Evolutionary conservation across 1,284 basidiomycete genomes (phyloP).

Genomic region (Trametes versicolor): DNA sequence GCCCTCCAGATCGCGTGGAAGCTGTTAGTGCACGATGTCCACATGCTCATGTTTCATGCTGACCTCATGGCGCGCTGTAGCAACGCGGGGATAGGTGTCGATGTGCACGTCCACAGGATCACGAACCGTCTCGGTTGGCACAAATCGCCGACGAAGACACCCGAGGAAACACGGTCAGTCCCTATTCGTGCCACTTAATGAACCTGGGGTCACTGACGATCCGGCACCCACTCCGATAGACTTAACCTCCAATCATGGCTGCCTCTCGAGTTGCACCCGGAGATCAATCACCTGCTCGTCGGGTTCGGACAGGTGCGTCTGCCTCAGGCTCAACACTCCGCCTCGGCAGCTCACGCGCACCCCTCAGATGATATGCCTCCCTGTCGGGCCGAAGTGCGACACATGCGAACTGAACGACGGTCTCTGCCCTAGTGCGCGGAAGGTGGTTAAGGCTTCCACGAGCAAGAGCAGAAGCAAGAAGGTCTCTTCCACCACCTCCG

Average conservation of each 20-base stretch:
- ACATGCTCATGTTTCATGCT: neutral
- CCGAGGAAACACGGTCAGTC: slow-evolving; percentile 85
- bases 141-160: slow-evolving; percentile 81
- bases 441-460: slow-evolving; percentile 29
- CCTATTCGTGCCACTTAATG: neutral
- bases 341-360: neutral
- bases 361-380: slow-evolving; percentile 78
- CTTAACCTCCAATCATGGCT: slow-evolving; percentile 94
- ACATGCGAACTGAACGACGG: slow-evolving; percentile 70
- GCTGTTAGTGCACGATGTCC: slow-evolving; percentile 61
- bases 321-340: neutral
- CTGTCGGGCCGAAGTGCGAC: slow-evolving; percentile 86
- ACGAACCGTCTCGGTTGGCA: slow-evolving; percentile 96
- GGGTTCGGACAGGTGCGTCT: slow-evolving; percentile 88
- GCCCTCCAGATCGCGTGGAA: slow-evolving; percentile 89
- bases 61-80: slow-evolving; percentile 48
- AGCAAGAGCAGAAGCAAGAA: slow-evolving; percentile 30
- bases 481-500: slow-evolving; percentile 22
- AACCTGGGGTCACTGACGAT: slow-evolving; percentile 1
- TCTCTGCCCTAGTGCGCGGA: slow-evolving; percentile 71
- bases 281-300: slow-evolving; percentile 91
- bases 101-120: slow-evolving; percentile 95
- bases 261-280: slow-evolving; percentile 78
- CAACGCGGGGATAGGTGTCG: slow-evolving; percentile 96
- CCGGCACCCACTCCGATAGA: slow-evolving; percentile 47